Percentiles rank a stretch among this genome's conserved stretches.
Evolutionary conservation across 2,329 filamentous ascomycete species (phyloP).

Genomic region (Ophiocordyceps australis): DNA sequence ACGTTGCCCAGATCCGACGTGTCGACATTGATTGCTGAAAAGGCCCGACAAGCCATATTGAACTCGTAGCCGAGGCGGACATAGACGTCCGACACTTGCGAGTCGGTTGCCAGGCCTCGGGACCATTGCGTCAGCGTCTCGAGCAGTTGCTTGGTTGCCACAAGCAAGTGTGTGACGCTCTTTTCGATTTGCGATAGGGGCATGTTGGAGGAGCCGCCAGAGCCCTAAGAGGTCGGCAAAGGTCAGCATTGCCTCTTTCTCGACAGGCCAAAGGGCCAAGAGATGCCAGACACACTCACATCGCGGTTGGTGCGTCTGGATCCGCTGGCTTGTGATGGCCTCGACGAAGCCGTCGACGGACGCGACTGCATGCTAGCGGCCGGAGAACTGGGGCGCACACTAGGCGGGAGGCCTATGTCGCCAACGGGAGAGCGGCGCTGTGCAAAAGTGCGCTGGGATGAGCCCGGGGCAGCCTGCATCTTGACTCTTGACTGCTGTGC

Average conservation of each 20-base stretch:
- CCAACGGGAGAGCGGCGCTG: slow-evolving; percentile 46
- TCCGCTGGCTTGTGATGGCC: slow-evolving; percentile 26
- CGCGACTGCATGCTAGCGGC: slow-evolving; percentile 41
- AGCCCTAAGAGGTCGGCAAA: slow-evolving; percentile 10
- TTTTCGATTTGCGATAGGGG: slow-evolving; percentile 93
- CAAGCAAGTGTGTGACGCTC: slow-evolving; percentile 91
- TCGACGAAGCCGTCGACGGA: slow-evolving; percentile 48
- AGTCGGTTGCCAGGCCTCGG: slow-evolving; percentile 75
- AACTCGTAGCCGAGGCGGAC: slow-evolving; percentile 96
- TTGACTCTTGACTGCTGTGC: no score
- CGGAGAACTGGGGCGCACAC: slow-evolving; percentile 43
- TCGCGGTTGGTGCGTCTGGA: slow-evolving; percentile 15
- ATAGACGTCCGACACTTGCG: slow-evolving; percentile 94
- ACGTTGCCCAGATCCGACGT: slow-evolving; percentile 89
- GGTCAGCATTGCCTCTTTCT: not conserved
- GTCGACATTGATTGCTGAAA: slow-evolving; percentile 92
- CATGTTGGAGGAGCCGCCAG: slow-evolving; percentile 48
- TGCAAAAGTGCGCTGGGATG: slow-evolving; percentile 27
- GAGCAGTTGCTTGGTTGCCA: slow-evolving; percentile 92
- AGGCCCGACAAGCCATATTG: slow-evolving; percentile 95
- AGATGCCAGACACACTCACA: slow-evolving; percentile 9
- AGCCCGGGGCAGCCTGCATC: slow-evolving; percentile 30
- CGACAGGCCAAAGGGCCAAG: slow-evolving; percentile 1
- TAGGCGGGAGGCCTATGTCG: slow-evolving; percentile 39
- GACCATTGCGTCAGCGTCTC: slow-evolving; percentile 98